Evolutionary conservation across 1,284 basidiomycete genomes (phyloP).

Genomic region (Boletellus deceptivus): DNA sequence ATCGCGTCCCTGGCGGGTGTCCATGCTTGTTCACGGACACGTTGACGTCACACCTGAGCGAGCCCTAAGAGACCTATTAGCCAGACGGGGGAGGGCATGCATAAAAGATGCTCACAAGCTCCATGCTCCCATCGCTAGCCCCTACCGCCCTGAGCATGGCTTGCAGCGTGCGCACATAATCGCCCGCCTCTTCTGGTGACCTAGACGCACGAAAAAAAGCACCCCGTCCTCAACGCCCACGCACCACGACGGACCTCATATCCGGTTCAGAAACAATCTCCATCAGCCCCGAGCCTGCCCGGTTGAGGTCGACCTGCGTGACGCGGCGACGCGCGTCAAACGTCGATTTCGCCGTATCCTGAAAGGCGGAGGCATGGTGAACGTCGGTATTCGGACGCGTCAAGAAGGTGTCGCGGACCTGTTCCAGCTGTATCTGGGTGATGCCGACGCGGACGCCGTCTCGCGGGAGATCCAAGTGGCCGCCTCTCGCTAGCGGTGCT

Average conservation of each 20-base stretch:
- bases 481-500: conserved; percentile 81
- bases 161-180: conserved; percentile 87
- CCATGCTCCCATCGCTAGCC: conserved; percentile 96
- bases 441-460: conserved; percentile 64
- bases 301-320: conserved; percentile 84
- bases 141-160: conserved; percentile 80
- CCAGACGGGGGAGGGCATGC: not conserved
- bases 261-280: conserved; percentile 97
- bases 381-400: not conserved
- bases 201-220: conserved; percentile 36
- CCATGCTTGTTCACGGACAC: conserved; percentile 80
- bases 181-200: conserved; percentile 87
- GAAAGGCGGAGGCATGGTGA: not conserved
- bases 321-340: conserved; percentile 55
- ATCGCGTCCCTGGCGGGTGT: conserved; percentile 76
- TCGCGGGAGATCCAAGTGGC: conserved; percentile 54
- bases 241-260: conserved; percentile 56
- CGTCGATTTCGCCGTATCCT: conserved; percentile 95
- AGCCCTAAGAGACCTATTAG: conserved; percentile 58
- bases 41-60: conserved; percentile 93
- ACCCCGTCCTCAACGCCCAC: not conserved
- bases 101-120: conserved; percentile 61
- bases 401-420: conserved; percentile 51
- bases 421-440: conserved; percentile 94
- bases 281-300: conserved; percentile 88